Evolutionary conservation across 768 basidiomycete genomes (phyloP).

Genomic region (Calvatia gigantea): DNA sequence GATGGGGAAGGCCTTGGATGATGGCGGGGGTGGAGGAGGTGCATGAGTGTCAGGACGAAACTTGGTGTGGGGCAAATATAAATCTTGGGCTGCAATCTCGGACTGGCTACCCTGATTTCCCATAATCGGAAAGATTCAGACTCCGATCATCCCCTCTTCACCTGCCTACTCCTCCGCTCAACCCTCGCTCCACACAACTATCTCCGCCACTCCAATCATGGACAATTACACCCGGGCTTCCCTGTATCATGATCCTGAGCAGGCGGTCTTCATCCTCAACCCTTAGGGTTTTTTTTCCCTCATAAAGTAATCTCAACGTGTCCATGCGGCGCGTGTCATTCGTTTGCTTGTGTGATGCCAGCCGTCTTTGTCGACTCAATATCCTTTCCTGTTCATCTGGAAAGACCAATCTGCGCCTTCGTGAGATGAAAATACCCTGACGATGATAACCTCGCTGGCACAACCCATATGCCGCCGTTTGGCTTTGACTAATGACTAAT

Average conservation of each 20-base stretch:
- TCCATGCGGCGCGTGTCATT: too few relatives aligned
- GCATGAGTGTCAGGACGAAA: constrained; percentile 1
- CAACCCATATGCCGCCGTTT: not conserved
- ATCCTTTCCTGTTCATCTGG: too few relatives aligned
- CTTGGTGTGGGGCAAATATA: not conserved
- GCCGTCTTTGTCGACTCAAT: too few relatives aligned
- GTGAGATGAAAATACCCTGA: not conserved
- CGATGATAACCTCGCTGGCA: not conserved
- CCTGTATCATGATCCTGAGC: not conserved
- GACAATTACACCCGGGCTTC: too few relatives aligned
- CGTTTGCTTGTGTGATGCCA: too few relatives aligned
- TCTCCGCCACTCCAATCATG: constrained; percentile 8
- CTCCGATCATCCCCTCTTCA: not conserved
- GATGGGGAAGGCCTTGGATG: not conserved
- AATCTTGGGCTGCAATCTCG: not conserved
- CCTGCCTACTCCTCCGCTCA: not conserved
- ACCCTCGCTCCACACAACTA: not conserved
- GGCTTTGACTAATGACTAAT: not conserved
- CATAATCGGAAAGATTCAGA: not conserved
- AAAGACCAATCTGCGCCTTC: not conserved
- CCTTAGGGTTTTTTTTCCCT: not conserved
- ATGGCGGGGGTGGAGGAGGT: constrained; percentile 3
- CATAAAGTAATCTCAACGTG: not conserved
- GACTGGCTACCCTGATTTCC: not conserved
- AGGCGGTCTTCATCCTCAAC: not conserved